phyloP scores from a whole-genome alignment of 2,329 filamentous ascomycete genomes.

The Chrysosporium queenslandicum region DNA sequence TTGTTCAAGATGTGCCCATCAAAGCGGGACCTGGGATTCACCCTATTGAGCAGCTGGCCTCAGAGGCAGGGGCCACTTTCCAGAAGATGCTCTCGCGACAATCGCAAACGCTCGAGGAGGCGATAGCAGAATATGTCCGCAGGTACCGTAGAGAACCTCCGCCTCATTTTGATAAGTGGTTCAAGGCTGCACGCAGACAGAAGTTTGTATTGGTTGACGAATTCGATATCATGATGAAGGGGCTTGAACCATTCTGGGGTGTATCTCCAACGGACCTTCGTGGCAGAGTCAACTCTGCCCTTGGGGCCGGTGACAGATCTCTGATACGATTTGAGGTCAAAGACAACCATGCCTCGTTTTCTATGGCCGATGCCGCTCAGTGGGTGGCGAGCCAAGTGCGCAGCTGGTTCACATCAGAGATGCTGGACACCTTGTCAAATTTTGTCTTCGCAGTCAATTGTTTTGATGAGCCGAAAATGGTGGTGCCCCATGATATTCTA shows the following conservation, averaged over 20 bases:
- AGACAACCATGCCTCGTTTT: background rate
- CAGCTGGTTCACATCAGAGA: constrained; percentile 5
- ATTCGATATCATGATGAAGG: constrained; percentile 9
- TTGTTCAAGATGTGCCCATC: background rate
- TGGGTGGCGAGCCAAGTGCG: constrained; percentile 5
- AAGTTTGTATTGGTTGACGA: constrained; percentile 6
- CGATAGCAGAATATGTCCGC: constrained; percentile 5
- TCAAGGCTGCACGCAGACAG: background rate
- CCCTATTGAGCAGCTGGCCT: constrained; percentile 5
- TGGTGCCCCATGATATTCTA: constrained; percentile 12
- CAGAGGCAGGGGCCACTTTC: background rate
- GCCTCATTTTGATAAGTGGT: constrained; percentile 9
- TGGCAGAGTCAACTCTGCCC: constrained; percentile 3
- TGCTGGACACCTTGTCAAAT: constrained; percentile 14
- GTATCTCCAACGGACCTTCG: constrained; percentile 10
- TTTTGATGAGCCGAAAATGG: constrained; percentile 18
- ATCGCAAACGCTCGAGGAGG: constrained; percentile 3
- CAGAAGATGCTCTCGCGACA: background rate
- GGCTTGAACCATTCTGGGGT: constrained; percentile 10
- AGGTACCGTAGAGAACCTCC: constrained; percentile 6
- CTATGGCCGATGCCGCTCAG: constrained; percentile 3
- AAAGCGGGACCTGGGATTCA: background rate
- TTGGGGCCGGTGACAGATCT: background rate
- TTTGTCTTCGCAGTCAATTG: constrained; percentile 16
- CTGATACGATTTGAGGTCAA: constrained; percentile 8